Percentiles rank a stretch among this genome's conserved stretches.
Evolutionary conservation across 1,284 basidiomycete genomes (phyloP).

Genomic region (Trametes polyzona): DNA sequence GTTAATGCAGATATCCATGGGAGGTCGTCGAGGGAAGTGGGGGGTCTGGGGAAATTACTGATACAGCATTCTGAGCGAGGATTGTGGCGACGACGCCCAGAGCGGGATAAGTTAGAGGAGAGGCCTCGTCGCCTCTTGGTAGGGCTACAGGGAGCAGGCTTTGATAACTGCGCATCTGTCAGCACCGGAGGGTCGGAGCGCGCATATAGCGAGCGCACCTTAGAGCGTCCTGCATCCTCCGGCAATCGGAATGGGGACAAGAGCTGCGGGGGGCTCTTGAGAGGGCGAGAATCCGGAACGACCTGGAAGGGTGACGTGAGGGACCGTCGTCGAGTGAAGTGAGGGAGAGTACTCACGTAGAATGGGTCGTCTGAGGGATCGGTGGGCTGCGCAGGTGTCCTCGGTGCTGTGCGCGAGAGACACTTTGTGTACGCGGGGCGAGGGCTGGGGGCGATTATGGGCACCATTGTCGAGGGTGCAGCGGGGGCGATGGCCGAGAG

Average conservation of each 20-base stretch:
- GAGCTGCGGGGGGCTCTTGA: conserved; percentile 31
- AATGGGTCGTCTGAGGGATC: conserved; percentile 28
- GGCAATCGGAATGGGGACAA: conserved; percentile 33
- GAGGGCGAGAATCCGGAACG: conserved; percentile 11
- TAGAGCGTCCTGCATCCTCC: conserved; percentile 25
- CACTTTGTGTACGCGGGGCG: conserved; percentile 25
- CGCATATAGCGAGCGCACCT: conserved; percentile 23
- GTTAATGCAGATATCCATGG: conserved; percentile 39
- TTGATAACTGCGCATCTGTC: conserved; percentile 31
- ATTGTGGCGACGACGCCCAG: conserved; percentile 33
- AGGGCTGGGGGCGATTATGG: conserved; percentile 32
- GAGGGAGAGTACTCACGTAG: conserved; percentile 27
- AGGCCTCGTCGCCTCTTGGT: conserved; percentile 35
- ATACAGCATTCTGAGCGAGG: conserved; percentile 33
- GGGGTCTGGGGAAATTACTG: conserved; percentile 23
- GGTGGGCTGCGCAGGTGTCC: conserved; percentile 15
- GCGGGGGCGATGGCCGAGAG: conserved; percentile 7
- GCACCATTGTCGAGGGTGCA: conserved; percentile 15
- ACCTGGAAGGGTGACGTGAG: conserved; percentile 23
- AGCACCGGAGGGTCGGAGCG: conserved; percentile 15
- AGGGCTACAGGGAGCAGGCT: conserved; percentile 35
- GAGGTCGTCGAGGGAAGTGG: conserved; percentile 34
- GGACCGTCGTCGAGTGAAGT: no score
- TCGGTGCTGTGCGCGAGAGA: conserved; percentile 12
- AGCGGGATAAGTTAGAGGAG: conserved; percentile 30